Evolutionary conservation across 2,329 filamentous ascomycete species (phyloP).

Genomic region (Raffaelea arxii): DNA sequence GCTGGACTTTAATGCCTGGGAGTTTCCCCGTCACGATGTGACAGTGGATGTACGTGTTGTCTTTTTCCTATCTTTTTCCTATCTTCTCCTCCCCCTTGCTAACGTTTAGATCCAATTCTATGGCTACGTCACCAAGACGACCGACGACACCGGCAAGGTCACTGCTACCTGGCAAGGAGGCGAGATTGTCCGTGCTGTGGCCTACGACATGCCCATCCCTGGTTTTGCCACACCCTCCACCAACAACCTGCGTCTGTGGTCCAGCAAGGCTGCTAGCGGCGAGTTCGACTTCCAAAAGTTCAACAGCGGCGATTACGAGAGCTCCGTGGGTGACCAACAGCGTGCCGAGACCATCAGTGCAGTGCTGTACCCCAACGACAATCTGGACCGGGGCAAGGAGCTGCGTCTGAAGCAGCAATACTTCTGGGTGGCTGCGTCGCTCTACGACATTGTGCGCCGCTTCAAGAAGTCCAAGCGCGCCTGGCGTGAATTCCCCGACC

Average conservation of each 20-base stretch:
- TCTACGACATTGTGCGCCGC: constrained; percentile 90
- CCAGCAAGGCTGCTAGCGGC: constrained; percentile 90
- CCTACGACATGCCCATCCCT: constrained; percentile 87
- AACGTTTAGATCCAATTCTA: constrained; percentile 76
- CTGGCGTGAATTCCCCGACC: constrained; percentile 88
- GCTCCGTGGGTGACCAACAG: constrained; percentile 95
- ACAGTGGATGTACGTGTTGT: constrained; percentile 61
- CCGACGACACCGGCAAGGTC: constrained; percentile 67
- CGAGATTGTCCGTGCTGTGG: constrained; percentile 83
- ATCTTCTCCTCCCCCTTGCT: background rate
- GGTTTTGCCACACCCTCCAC: constrained; percentile 84
- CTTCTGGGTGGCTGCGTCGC: constrained; percentile 97
- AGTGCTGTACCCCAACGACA: constrained; percentile 95
- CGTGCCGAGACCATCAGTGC: constrained; percentile 98
- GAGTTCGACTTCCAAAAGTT: constrained; percentile 99
- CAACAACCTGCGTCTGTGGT: constrained; percentile 96
- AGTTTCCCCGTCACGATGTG: constrained; percentile 91
- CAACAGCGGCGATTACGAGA: constrained; percentile 96
- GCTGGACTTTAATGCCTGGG: constrained; percentile 99
- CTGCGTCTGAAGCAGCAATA: constrained; percentile 98
- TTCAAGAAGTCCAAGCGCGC: constrained; percentile 95
- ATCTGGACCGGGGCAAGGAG: constrained; percentile 92
- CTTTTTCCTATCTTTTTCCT: background rate
- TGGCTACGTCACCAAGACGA: constrained; percentile 67
- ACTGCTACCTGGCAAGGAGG: constrained; percentile 79